These are phyloP conservation scores for Podila verticillata DNA, from an alignment of 192 early-diverging fungal genomes.

Conservation along the genomic window DNA sequence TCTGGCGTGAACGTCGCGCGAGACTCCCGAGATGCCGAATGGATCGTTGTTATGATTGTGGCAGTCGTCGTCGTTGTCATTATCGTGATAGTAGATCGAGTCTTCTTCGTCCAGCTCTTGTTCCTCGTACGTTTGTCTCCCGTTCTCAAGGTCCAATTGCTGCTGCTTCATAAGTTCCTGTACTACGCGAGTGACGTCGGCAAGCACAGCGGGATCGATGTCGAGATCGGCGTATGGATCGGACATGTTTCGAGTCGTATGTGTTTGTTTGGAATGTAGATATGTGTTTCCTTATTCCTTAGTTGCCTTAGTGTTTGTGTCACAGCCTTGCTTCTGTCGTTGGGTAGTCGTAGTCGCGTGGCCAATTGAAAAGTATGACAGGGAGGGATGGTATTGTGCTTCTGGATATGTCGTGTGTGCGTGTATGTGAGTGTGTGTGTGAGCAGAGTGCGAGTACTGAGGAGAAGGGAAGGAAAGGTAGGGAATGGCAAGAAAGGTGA, in stretches of 20 bases:
- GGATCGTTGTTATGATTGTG: not conserved
- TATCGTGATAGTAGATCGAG: not conserved
- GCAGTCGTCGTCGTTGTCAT: not conserved
- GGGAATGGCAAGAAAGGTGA: no score
- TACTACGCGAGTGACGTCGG: constrained; percentile 44
- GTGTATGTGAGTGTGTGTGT: not conserved
- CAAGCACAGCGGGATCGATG: constrained; percentile 42
- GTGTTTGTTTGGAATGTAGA: not conserved
- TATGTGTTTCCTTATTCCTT: no score
- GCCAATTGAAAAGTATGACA: not conserved
- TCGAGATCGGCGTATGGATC: constrained; percentile 13
- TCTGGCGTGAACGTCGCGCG: constrained; percentile 8
- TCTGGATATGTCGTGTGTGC: not conserved
- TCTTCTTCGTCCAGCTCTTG: not conserved
- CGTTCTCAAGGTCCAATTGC: constrained; percentile 3
- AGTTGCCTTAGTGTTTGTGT: no score
- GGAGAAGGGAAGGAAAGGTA: not conserved
- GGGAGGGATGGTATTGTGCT: no score
- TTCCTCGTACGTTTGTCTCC: not conserved
- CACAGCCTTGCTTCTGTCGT: no score
- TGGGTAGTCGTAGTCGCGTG: not conserved
- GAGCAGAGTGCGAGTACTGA: not conserved
- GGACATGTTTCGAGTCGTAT: constrained; percentile 4
- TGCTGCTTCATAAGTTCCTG: constrained; percentile 44
- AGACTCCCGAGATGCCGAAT: constrained; percentile 5